phyloP scores from a whole-genome alignment of 169 alveolate species.

The Plasmodium knowlesi region DNA sequence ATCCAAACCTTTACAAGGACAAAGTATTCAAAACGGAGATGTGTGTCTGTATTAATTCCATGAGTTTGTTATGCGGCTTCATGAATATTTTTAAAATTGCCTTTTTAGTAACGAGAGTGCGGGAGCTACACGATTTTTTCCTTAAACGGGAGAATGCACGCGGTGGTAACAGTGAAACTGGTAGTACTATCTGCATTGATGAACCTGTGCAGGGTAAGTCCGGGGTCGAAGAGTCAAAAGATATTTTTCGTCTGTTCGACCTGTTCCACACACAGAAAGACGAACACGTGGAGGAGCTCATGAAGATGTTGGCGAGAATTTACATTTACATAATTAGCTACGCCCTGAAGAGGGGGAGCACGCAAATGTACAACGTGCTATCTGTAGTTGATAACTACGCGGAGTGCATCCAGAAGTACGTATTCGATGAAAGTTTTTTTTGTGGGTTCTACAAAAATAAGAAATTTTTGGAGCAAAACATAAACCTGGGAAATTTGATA shows the following conservation, averaged over 20 bases:
- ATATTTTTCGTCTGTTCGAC: conserved; percentile 29
- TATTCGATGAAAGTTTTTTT: conserved; percentile 35
- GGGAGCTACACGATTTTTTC: conserved; percentile 41
- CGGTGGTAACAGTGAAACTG: not conserved
- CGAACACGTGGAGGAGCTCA: conserved; percentile 26
- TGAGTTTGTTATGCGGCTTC: conserved; percentile 46
- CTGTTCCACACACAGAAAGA: conserved; percentile 9
- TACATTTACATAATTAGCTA: conserved; percentile 40
- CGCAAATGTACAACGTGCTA: conserved; percentile 1
- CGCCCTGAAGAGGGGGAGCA: conserved; percentile 22
- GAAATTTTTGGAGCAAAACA: conserved; percentile 8
- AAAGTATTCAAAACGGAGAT: conserved; percentile 70
- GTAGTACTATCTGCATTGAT: not conserved
- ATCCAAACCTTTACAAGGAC: conserved; percentile 46
- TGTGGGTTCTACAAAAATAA: conserved; percentile 37
- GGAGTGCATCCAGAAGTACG: conserved; percentile 63
- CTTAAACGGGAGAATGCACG: not conserved
- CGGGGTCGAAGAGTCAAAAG: not conserved
- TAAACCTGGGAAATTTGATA: conserved; percentile 45
- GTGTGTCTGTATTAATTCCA: conserved; percentile 62
- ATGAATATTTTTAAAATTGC: conserved; percentile 55
- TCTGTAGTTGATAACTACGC: conserved; percentile 58
- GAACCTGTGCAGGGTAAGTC: not conserved
- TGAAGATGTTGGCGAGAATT: conserved; percentile 17
- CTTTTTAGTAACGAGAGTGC: conserved; percentile 20